Evolutionary conservation across 129 eudicot genomes (phyloP).

Genomic region (Arctium minus): DNA sequence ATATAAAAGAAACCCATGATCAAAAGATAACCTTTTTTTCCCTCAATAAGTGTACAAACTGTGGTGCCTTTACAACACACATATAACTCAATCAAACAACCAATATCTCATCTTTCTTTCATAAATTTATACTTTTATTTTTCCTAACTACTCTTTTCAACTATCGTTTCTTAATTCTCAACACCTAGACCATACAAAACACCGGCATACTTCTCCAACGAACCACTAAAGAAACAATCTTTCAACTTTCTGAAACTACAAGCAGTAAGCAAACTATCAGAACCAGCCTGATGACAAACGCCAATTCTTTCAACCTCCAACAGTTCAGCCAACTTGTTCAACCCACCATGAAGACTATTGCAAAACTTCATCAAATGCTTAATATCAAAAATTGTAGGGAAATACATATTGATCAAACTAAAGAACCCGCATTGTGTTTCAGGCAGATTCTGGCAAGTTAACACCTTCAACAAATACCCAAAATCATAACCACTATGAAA

Average conservation of each 20-base stretch:
- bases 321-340: conserved; percentile 79
- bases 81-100: conserved; percentile 6
- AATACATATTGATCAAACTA: conserved; percentile 55
- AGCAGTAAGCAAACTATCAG: conserved; percentile 86
- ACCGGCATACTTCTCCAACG: conserved; percentile 77
- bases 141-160: neutral
- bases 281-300: conserved; percentile 84
- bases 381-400: conserved; percentile 67
- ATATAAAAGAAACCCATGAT: neutral
- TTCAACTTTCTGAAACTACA: conserved; percentile 79
- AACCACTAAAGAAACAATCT: conserved; percentile 72
- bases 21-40: conserved; percentile 1
- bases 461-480: conserved; percentile 72
- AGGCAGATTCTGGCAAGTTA: conserved; percentile 68
- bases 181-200: conserved; percentile 87
- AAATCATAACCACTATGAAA: conserved; percentile 93
- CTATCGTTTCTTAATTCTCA: conserved; percentile 43
- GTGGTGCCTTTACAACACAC: conserved; percentile 2
- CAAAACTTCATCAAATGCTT: conserved; percentile 93
- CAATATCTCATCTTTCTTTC: conserved; percentile 20
- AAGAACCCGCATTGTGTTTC: conserved; percentile 69
- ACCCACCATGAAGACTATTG: conserved; percentile 85
- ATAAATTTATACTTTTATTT: conserved; percentile 7
- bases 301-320: conserved; percentile 52
- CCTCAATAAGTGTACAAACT: conserved; percentile 15